A percentile compares a stretch with the other conserved stretches of the same genome.
phyloP scores from a whole-genome alignment of 768 basidiomycete genomes.

The Podaxis carcinomalis region DNA sequence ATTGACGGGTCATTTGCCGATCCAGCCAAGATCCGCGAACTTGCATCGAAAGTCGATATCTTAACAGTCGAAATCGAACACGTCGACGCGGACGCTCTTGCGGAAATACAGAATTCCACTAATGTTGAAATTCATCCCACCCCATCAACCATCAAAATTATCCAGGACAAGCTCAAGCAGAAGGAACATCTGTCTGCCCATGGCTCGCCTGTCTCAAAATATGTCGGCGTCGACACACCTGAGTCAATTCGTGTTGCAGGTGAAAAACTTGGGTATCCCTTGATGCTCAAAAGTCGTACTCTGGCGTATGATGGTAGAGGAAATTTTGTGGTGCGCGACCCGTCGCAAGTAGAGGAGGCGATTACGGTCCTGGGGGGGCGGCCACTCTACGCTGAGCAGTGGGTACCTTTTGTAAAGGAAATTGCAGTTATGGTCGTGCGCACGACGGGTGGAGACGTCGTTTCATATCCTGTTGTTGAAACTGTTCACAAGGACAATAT shows the following conservation, averaged over 20 bases:
- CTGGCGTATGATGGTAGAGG: slow-evolving; percentile 95
- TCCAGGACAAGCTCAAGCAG: slow-evolving; percentile 84
- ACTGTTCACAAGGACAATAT: slow-evolving; percentile 93
- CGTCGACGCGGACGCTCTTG: slow-evolving; percentile 74
- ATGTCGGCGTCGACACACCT: slow-evolving; percentile 50
- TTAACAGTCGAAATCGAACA: slow-evolving; percentile 98
- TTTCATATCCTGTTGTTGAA: slow-evolving; percentile 89
- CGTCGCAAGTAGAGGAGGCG: slow-evolving; percentile 47
- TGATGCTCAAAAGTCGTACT: slow-evolving; percentile 96
- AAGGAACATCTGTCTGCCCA: slow-evolving; percentile 71
- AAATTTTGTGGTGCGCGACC: slow-evolving; percentile 70
- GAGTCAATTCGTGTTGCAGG: slow-evolving; percentile 52
- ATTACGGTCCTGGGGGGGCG: slow-evolving; percentile 54
- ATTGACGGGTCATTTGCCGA: slow-evolving; percentile 89
- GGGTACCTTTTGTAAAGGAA: slow-evolving; percentile 85
- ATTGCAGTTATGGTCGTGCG: slow-evolving; percentile 98
- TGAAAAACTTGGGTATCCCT: slow-evolving; percentile 66
- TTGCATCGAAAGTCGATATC: slow-evolving; percentile 79
- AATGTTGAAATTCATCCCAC: slow-evolving; percentile 62
- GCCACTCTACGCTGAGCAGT: slow-evolving; percentile 90
- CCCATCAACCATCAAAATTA: slow-evolving; percentile 76
- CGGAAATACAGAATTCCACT: slow-evolving; percentile 44
- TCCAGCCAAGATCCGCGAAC: slow-evolving; percentile 68
- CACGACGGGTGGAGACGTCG: slow-evolving; percentile 64
- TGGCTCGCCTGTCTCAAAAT: slow-evolving; percentile 56